Base-by-base conservation (phyloP, 768 basidiomycete species). In the Mycena capillaripes region DNA sequence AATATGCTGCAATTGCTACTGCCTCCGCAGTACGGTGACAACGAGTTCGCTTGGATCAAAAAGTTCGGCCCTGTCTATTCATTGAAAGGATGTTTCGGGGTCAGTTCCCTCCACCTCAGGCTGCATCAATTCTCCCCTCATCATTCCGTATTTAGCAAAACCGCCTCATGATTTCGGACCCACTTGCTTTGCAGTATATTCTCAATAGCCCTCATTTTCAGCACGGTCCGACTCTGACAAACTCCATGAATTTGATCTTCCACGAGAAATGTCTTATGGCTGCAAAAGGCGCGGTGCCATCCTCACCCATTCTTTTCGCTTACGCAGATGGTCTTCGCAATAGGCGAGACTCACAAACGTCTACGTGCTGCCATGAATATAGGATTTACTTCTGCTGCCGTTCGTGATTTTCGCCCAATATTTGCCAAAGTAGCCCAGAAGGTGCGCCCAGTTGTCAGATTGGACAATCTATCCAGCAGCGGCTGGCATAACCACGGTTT, bases 311-410 rank as follows among this genome's bases (percentile, higher is more conserved):
- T n/a, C n/a, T n/a, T n/a, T n/a, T n/a, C n/a, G n/a, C n/a, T 21
- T 11, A 23, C 11, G n/a, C 34, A 6, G 4, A 25, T 21, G 19
- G 12, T 23, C 10, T n/a, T 32, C 56, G 32, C 32, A 44, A 66
- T n/a, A 66, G 65, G 65, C 40, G 65, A 66, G 5, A 48, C 42
- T 8, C 65, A 66, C 55, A 66, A 57, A 66, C 65, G 55, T 57
- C 55, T 66, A 5, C 65, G 65, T 42, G 65, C 65, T 34, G 65
- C 65, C n/a, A 34, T 66, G 56, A 66, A 58, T 58, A 25, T 48
- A 9, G 56, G 55, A 44, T 66, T 66, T 32, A 46, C 55, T 36
- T 10, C 55, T 25, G 30, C 65, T 8, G 65, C 65, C 29, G 65
- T 66, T 44, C 53, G 55, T 32, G 57, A 57, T 48, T 66, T 57